Conservation (phyloP, 164 flowering plant species). For the Chloranthus sessilifolius region DNA sequence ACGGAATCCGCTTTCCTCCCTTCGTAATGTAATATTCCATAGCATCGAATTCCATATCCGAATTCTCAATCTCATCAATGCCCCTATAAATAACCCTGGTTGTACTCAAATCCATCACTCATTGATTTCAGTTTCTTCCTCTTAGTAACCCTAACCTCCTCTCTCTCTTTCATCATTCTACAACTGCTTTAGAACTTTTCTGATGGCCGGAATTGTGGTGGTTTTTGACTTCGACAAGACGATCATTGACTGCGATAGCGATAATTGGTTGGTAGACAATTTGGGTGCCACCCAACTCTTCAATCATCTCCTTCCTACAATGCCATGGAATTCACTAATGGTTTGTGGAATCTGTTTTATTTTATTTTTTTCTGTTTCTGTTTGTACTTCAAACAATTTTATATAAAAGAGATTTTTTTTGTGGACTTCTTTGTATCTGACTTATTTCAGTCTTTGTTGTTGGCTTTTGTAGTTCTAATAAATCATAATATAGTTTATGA, state of each 20-base stretch:
- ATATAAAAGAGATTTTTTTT: not conserved
- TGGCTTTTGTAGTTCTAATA: not conserved
- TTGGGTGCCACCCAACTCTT: constrained; percentile 56
- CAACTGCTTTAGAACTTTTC: no score
- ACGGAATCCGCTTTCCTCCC: no score
- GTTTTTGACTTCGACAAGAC: constrained; percentile 86
- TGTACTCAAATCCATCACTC: no score
- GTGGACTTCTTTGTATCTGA: not conserved
- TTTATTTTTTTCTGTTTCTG: not conserved
- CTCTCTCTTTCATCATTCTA: no score
- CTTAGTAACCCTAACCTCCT: no score
- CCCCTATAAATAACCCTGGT: no score
- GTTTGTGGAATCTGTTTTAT: constrained; percentile 24
- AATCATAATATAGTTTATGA: not conserved
- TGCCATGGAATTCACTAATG: constrained; percentile 92
- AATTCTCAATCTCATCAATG: no score
- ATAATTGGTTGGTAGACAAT: constrained; percentile 63
- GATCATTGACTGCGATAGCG: constrained; percentile 73
- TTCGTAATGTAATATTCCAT: no score
- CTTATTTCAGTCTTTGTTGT: not conserved
- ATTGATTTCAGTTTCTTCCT: no score
- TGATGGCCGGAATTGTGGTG: constrained; percentile 43
- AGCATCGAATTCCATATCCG: no score
- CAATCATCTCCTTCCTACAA: constrained; percentile 43
- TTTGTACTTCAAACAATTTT: not conserved